Conservation (phyloP, 2,329 filamentous ascomycete genomes). For the Aspergillus sp. region DNA sequence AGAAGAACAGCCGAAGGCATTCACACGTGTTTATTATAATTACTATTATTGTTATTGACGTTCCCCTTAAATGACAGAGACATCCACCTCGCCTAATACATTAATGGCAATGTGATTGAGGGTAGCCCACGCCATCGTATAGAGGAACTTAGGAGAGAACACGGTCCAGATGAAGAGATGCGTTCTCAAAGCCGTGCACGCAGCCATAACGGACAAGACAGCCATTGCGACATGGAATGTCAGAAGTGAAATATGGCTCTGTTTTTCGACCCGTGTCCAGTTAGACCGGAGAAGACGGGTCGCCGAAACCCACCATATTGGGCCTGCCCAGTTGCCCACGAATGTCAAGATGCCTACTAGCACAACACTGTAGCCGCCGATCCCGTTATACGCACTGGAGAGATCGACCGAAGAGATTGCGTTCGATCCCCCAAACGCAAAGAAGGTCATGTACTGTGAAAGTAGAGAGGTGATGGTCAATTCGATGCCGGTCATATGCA, state of each 20-base stretch:
- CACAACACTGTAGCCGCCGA: slow-evolving; percentile 70
- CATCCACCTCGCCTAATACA: slow-evolving; percentile 45
- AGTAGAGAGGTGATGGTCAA: slow-evolving; percentile 65
- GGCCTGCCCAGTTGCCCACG: slow-evolving; percentile 80
- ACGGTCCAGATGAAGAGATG: slow-evolving; percentile 99
- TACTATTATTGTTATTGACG: background rate
- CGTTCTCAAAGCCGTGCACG: slow-evolving; percentile 72
- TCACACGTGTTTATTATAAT: background rate
- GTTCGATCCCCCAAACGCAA: slow-evolving; percentile 83
- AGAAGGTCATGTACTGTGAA: slow-evolving; percentile 75
- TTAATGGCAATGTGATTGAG: slow-evolving; percentile 73
- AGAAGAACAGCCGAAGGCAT: too few relatives aligned
- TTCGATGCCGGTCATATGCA: slow-evolving; percentile 42
- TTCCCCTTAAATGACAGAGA: background rate
- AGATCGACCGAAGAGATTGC: slow-evolving; percentile 93
- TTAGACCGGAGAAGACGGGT: slow-evolving; percentile 32
- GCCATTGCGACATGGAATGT: slow-evolving; percentile 63
- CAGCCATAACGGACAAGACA: slow-evolving; percentile 70
- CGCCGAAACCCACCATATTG: slow-evolving; percentile 75
- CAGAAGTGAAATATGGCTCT: slow-evolving; percentile 50
- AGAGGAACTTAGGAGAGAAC: slow-evolving; percentile 93
- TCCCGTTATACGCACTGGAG: slow-evolving; percentile 89
- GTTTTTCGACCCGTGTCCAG: slow-evolving; percentile 23
- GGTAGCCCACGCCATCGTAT: slow-evolving; percentile 78
- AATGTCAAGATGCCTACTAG: slow-evolving; percentile 79